These are phyloP conservation scores for Entomortierella lignicola DNA, from an alignment of 192 early-diverging fungal genomes.

Conservation along the genomic window DNA sequence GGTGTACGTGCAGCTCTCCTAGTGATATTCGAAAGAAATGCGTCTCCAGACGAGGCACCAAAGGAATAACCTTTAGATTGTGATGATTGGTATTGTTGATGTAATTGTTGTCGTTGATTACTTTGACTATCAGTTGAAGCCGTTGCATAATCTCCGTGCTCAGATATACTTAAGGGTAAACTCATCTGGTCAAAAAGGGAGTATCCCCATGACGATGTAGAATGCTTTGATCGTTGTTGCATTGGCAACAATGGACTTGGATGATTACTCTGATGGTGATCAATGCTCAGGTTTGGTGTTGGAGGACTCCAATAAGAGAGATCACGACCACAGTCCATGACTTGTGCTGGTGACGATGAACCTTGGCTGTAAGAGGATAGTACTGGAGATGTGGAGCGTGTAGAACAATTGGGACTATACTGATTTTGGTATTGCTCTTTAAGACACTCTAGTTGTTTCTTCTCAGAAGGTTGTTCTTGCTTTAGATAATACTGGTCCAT, in stretches of 20 bases:
- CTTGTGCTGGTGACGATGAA: slow-evolving; percentile 12
- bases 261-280: slow-evolving; percentile 28
- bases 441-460: background rate
- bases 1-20: background rate
- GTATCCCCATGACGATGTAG: slow-evolving; percentile 20
- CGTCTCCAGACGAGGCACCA: background rate
- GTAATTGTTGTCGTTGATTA: background rate
- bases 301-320: slow-evolving; percentile 45
- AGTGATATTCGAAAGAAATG: background rate
- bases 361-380: slow-evolving; percentile 5
- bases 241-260: slow-evolving; percentile 16
- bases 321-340: slow-evolving; percentile 8
- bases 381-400: slow-evolving; percentile 20
- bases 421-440: background rate
- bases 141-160: background rate
- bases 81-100: background rate
- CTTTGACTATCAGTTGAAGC: slow-evolving; percentile 4
- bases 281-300: slow-evolving; percentile 17
- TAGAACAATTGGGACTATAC: background rate
- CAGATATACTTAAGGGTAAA: slow-evolving; percentile 1
- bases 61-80: background rate
- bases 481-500: slow-evolving; percentile 6
- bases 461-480: background rate
- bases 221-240: slow-evolving; percentile 2
- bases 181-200: slow-evolving; percentile 32